Evolutionary conservation across 2,329 filamentous ascomycete species (phyloP).

Genomic region (Aureobasidium subglaciale): DNA sequence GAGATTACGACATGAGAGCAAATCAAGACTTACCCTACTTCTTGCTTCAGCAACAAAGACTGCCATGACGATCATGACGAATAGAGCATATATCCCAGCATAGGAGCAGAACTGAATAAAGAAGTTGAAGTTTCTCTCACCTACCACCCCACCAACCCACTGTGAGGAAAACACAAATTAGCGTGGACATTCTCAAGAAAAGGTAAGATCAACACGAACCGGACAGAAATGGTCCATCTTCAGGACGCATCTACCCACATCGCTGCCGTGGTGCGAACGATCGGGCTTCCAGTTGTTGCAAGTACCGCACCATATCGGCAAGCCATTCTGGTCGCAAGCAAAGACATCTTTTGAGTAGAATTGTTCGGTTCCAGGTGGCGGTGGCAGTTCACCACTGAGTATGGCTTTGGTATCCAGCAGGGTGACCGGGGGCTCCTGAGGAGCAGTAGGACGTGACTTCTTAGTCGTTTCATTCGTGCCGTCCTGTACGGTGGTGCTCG

Average conservation of each 20-base stretch:
- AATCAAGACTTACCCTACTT: conserved; percentile 39
- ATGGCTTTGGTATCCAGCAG: conserved; percentile 22
- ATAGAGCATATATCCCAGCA: conserved; percentile 58
- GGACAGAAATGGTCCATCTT: conserved; percentile 97
- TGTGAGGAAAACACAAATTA: not conserved
- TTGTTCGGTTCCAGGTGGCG: conserved; percentile 60
- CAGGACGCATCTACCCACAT: conserved; percentile 70
- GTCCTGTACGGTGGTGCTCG: conserved; percentile 18
- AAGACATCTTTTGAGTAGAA: conserved; percentile 83
- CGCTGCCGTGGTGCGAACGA: conserved; percentile 76
- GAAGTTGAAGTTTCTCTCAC: conserved; percentile 81
- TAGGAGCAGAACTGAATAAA: conserved; percentile 84
- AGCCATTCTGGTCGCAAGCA: conserved; percentile 72
- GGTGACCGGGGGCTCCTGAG: conserved; percentile 13
- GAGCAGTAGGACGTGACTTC: not conserved
- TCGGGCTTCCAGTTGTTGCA: conserved; percentile 87
- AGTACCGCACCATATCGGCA: conserved; percentile 77
- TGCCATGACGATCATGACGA: conserved; percentile 57
- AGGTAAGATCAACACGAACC: not conserved
- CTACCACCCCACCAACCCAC: conserved; percentile 78
- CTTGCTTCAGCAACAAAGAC: conserved; percentile 55
- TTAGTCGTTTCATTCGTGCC: not conserved
- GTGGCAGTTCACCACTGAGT: conserved; percentile 33
- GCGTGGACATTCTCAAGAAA: not conserved
- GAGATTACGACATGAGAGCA: no score